Base-by-base conservation (phyloP, 1,139 yeast species). In the Suhomyces anneliseae region DNA sequence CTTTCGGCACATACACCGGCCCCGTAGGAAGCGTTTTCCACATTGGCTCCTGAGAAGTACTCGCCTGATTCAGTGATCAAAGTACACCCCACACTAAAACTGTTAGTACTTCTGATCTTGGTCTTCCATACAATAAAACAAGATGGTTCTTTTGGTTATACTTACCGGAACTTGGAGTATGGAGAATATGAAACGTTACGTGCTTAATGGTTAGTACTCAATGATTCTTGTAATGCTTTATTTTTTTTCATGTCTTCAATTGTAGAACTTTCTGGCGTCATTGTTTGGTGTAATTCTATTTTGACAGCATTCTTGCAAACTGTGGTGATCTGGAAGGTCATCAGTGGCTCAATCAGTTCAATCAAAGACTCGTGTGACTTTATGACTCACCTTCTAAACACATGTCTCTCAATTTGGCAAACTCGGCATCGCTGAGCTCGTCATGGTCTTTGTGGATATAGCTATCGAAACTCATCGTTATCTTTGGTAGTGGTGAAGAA, bases 1-100 rank as follows among this genome's bases (percentile, higher is more conserved):
- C 97, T 72, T 62, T 93, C 99, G 2, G 99, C 99, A 65, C 99
- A 93, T 14, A 90, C 83, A 2, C 87, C 78, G 0, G 87, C 97
- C 9, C 93, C 95, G 60, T 87, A 92, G 38, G 95, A 83, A 3
- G 97, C 97, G 62, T 92, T 93, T 62, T 93, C 99, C 27, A 93
- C 83, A 57, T 93, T 93, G 42, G 95, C 96, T 4, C 98, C 99
- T 10, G 68, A 64, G 34, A 85, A 68, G 40, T 64, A 71, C 19
- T 70, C 68, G 4, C 82, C 87, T 8, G 72, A 66, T 1, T 61
- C 61, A 0, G 90, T 75, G 32, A 87, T 60, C 1, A 92, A 58
- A 1, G 85, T 81, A 45, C 96, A 89, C 0, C 98, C 97, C 2
- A 93, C 99, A 40, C 92, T 77, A 40, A 12, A 41, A 24, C 27